Conservation (phyloP, 768 basidiomycete genomes). For the Russula earlei region DNA sequence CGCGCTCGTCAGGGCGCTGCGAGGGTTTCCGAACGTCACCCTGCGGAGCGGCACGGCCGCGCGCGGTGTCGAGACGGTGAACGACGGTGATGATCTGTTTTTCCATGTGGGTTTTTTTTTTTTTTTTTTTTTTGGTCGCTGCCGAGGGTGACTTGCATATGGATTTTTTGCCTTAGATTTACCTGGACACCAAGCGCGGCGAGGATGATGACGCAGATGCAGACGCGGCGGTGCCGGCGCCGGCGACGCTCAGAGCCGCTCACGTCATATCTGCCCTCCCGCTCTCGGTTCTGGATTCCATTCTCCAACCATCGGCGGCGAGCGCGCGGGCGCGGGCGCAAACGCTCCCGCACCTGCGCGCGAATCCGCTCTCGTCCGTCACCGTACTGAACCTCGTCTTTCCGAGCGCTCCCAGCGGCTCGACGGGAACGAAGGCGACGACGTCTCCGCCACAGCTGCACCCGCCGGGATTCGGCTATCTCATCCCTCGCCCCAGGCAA, state of each 20-base stretch:
- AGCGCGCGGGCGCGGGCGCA: constrained; percentile 21
- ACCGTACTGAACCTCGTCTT: constrained; percentile 88
- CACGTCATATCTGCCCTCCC: constrained; percentile 75
- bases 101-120: constrained; percentile 36
- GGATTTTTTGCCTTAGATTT: constrained; percentile 23
- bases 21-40: constrained; percentile 44
- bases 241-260: constrained; percentile 34
- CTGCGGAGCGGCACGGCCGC: constrained; percentile 39
- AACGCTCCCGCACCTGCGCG: constrained; percentile 52
- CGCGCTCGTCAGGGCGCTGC: constrained; percentile 42
- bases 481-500: constrained; percentile 66
- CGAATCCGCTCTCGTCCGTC: constrained; percentile 72
- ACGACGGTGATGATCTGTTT: constrained; percentile 20
- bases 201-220: background rate
- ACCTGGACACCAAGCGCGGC: constrained; percentile 21
- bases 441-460: constrained; percentile 39
- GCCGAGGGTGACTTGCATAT: background rate
- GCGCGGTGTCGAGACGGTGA: constrained; percentile 27
- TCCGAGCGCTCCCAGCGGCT: constrained; percentile 30
- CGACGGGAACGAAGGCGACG: constrained; percentile 16
- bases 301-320: constrained; percentile 27
- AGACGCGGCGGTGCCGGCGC: too few species aligned
- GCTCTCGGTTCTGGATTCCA: constrained; percentile 39
- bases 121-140: background rate
- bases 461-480: constrained; percentile 88